A percentile compares a stretch with the other conserved stretches of the same genome.
Conservation (phyloP, 768 basidiomycete species). For the Tulasnella sp. region DNA sequence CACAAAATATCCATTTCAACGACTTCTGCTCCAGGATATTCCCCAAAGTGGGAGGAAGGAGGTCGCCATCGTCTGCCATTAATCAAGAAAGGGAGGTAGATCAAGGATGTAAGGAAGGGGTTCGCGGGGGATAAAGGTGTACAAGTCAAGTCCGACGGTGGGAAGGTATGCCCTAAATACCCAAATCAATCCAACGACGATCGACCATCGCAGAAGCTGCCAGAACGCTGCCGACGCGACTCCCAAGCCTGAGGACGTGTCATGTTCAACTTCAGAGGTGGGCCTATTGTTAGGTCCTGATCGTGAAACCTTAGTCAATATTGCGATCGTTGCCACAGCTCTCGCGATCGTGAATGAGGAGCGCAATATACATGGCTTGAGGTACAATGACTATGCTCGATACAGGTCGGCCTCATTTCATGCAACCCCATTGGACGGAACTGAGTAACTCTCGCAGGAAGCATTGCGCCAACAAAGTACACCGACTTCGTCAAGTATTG, state of each 20-base stretch:
- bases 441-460: constrained; percentile 42
- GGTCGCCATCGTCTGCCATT: constrained; percentile 29
- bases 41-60: constrained; percentile 77
- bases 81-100: neutral
- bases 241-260: too few species aligned
- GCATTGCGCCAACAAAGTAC: constrained; percentile 85
- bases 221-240: neutral
- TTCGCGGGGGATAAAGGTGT: neutral
- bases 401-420: constrained; percentile 49
- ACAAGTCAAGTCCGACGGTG: neutral
- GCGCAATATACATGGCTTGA: constrained; percentile 79
- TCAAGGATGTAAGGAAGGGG: neutral
- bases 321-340: constrained; percentile 35
- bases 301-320: too few species aligned
- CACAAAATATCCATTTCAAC: constrained; percentile 98
- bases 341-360: constrained; percentile 80
- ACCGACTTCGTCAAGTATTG: constrained; percentile 72
- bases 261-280: neutral
- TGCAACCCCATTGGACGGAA: neutral
- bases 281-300: neutral
- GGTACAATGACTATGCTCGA: constrained; percentile 78
- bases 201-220: neutral
- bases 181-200: too few species aligned
- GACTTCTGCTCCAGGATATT: constrained; percentile 89
- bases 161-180: too few species aligned